Evolutionary conservation across 345 rosid species (phyloP), one percentile per base, ranked within the genome.

Genomic region (Acer negundo): DNA sequence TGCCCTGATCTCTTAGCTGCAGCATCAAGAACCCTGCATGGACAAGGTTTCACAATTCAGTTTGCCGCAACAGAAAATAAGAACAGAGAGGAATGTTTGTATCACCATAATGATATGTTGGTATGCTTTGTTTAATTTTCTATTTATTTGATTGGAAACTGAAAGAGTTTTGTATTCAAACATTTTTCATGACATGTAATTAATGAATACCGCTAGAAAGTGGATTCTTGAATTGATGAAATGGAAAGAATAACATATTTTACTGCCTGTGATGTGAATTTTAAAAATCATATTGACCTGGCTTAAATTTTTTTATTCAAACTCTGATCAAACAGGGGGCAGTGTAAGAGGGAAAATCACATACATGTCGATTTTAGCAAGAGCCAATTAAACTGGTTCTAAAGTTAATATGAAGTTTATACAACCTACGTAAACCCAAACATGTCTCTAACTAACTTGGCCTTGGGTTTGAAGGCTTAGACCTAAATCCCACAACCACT

Each of bases 11-110:
- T 90, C 87, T 85, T 87, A 55, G 95, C 95, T 80, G 87, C 97
- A 70, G 97, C 99, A 74, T 92, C 95, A 83, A 91, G 93, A 78
- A 94, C 97, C 89, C 99, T 96, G 86, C 84, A 89, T 69, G 24
- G 78, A 83, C 19, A 76, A 40, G 46, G 65, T 49, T 65, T 66
- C 10, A 75, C 64, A 75, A 59, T 62, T 85, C 72, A 75, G 58
- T 81, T 74, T 55, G 75, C 28, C 55, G 23, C 49, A 12, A 74
- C 12, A 78, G 55, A 63, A 73, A 51, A 56, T 59, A 72, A 78
- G 17, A 62, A 44, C 55, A 61, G 17, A 55, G 66, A 75, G 17
- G 24, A 61, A 13, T 68, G 22, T 59, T 59, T n/a, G 63, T 15
- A 12, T 51, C n/a, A 22, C 59, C 26, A 69, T 22, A 23, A 47